Evolutionary conservation across 805 yeast genomes (phyloP), one percentile per base, ranked within the genome.

Genomic region (Saccharomyces jurei): DNA sequence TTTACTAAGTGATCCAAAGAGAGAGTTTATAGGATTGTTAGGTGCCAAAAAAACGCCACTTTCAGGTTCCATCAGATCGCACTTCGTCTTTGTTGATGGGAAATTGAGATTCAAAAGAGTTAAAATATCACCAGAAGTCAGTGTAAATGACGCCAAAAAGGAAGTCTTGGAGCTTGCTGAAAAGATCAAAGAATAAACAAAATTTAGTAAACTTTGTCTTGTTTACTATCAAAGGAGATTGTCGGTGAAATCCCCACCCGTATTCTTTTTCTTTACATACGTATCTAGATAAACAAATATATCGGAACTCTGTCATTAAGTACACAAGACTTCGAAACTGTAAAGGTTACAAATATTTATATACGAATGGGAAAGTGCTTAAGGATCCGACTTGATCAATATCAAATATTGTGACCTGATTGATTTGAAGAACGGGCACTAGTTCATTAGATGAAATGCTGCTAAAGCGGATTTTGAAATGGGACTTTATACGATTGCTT

Each of bases 81-180:
- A 92, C 66, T 91, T 96, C 89, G 80, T 92, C 48, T 87, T 94
- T 69, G 81, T 77, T 46, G 84, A 89, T 65, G 97, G 97, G 13
- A 78, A 81, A 58, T 76, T 90, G 61, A 70, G 61, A 30, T 64
- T 64, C 31, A 73, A 72, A 52, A 70, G 73, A 50, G 62, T 76
- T 31, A 73, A 71, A 55, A 63, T 76, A 31, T 71, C 76, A 11
- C 86, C 86, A 21, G 84, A 81, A 60, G 75, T 67, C 10, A 84
- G 90, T 71, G 72, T 82, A 56, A 71, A 68, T 48, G 78, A 79
- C n/a, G 89, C 87, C 14, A 79, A 80, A 62, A 74, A 73, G 32
- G 83, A 82, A 57, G 79, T 85, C 46, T 68, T 80, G 51, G 73
- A 73, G 53, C 67, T 82, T 46, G 70, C 67, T 48, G 64, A 67